Percentiles rank a stretch among this genome's conserved stretches.
Conservation (phyloP, 306 rosid species). For the Canavalia gladiata region DNA sequence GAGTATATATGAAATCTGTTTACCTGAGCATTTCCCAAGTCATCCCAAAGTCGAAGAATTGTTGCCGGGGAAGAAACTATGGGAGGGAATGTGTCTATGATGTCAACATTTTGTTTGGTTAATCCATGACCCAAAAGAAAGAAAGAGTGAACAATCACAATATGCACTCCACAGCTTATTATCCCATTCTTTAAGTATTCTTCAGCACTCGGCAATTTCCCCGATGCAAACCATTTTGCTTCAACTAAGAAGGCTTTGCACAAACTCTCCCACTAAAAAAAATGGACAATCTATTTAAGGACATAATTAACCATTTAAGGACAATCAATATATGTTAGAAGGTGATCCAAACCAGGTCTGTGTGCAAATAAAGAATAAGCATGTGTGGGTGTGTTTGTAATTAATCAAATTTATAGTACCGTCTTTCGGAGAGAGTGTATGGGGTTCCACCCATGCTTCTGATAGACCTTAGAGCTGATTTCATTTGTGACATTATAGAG, state of each 20-base stretch:
- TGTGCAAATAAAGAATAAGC: not conserved
- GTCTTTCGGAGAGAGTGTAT: slow-evolving; percentile 21
- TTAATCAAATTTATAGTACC: not conserved
- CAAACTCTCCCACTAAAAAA: slow-evolving; percentile 63
- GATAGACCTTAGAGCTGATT: slow-evolving; percentile 57
- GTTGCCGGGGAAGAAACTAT: slow-evolving; percentile 63
- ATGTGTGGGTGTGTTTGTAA: not conserved
- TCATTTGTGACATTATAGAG: slow-evolving; percentile 64
- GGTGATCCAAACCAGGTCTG: not conserved
- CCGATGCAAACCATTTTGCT: slow-evolving; percentile 74
- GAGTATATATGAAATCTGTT: not conserved
- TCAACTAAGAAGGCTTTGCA: slow-evolving; percentile 72
- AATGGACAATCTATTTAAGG: not conserved
- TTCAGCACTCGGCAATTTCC: slow-evolving; percentile 56
- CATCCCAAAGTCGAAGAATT: slow-evolving; percentile 84
- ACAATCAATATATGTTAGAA: too few relatives aligned
- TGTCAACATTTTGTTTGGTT: slow-evolving; percentile 45
- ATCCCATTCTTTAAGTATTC: slow-evolving; percentile 73
- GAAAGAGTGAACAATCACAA: slow-evolving; percentile 63
- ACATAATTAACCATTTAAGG: too few relatives aligned
- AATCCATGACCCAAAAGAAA: slow-evolving; percentile 66
- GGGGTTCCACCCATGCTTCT: slow-evolving; percentile 66
- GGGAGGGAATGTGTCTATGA: slow-evolving; percentile 50
- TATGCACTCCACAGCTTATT: slow-evolving; percentile 66
- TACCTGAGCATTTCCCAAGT: slow-evolving; percentile 74